A percentile compares a stretch with the other conserved stretches of the same genome.
Evolutionary conservation across 1,139 yeast genomes (phyloP).

Genomic region (Pichia sp.): DNA sequence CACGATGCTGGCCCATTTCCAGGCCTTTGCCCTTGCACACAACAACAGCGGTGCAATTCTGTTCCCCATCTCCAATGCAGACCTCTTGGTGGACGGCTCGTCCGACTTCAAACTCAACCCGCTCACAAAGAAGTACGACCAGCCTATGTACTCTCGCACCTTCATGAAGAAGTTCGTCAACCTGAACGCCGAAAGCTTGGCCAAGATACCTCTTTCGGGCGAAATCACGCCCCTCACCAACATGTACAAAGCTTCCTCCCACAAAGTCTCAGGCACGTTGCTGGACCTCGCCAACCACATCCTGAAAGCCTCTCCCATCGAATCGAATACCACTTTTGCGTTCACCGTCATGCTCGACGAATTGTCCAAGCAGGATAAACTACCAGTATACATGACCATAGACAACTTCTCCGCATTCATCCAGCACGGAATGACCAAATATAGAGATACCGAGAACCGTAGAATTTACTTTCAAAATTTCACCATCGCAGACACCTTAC

Average conservation of each 20-base stretch:
- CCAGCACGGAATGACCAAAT: constrained; percentile 52
- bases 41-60: constrained; percentile 39
- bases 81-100: constrained; percentile 63
- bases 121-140: constrained; percentile 51
- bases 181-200: constrained; percentile 52
- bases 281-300: constrained; percentile 36
- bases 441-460: constrained; percentile 55
- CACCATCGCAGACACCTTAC: constrained; percentile 60
- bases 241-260: constrained; percentile 9
- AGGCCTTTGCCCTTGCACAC: constrained; percentile 44
- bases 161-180: constrained; percentile 54
- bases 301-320: constrained; percentile 15
- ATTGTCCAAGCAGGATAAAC: constrained; percentile 39
- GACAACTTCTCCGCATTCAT: constrained; percentile 72
- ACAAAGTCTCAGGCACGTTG: constrained; percentile 32
- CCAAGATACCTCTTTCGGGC: constrained; percentile 46
- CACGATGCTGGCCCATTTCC: constrained; percentile 65
- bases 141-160: constrained; percentile 72
- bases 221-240: constrained; percentile 29
- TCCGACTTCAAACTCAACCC: constrained; percentile 61
- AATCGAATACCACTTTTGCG: constrained; percentile 28
- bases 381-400: constrained; percentile 66
- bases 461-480: constrained; percentile 60
- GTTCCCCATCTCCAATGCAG: constrained; percentile 64
- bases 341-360: constrained; percentile 56